Conservation (phyloP, 192 early-diverging fungal species). For the Coemansia sp. region DNA sequence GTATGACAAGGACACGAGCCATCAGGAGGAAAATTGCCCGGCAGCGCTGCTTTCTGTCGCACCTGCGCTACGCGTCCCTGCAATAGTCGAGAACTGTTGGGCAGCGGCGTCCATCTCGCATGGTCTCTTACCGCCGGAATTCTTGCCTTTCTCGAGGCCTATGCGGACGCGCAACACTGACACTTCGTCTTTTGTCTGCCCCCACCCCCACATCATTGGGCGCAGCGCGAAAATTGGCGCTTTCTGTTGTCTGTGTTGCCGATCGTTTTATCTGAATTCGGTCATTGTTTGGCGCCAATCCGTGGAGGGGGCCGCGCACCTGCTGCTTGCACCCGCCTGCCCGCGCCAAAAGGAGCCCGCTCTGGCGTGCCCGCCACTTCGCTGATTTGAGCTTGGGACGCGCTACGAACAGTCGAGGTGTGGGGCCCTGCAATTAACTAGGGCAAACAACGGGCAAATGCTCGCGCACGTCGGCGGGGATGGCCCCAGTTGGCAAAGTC, state of each 20-base stretch:
- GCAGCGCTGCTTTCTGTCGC: background rate
- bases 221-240: background rate
- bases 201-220: background rate
- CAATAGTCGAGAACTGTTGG: slow-evolving; percentile 21
- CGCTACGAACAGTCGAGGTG: too few relatives aligned
- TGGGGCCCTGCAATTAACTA: too few relatives aligned
- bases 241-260: slow-evolving; percentile 3
- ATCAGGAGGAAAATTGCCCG: slow-evolving; percentile 22
- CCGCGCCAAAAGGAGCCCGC: too few relatives aligned
- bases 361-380: too few relatives aligned
- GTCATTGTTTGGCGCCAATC: background rate
- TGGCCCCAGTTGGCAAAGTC: too few relatives aligned
- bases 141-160: background rate
- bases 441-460: too few relatives aligned
- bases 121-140: background rate
- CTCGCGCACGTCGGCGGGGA: too few relatives aligned
- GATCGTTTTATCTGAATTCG: slow-evolving; percentile 13
- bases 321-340: background rate
- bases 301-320: background rate
- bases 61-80: slow-evolving; percentile 3
- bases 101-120: slow-evolving; percentile 4
- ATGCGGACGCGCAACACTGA: slow-evolving; percentile 9
- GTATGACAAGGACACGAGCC: too few relatives aligned
- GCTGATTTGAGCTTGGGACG: too few relatives aligned
- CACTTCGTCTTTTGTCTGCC: background rate